Base-by-base conservation (phyloP, 1,139 yeast species). In the Blastobotrys persicus region DNA sequence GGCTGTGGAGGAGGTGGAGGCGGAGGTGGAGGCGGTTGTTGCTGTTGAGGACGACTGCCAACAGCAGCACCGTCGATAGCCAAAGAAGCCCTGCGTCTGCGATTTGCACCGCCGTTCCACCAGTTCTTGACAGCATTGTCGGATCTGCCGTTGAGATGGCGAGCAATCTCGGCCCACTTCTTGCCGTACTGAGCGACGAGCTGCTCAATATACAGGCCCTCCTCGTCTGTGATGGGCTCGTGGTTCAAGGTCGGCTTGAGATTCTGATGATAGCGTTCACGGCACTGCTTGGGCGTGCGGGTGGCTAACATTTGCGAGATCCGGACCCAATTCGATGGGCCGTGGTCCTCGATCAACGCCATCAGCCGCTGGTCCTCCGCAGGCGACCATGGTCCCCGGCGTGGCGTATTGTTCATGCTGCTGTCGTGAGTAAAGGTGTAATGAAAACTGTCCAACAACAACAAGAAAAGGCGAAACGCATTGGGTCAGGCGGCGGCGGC, bases 71-170 rank as follows among this genome's bases (percentile, higher is more conserved):
- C 18, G 45, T 47, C 53, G 3, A 51, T 39, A n/a, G 55, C 52
- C 11, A 55, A 60, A 4, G 72, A 65, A 1, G 83, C 81, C 55
- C 87, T 66, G 58, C 88, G 76, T 56, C 95, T 71, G 53, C 94
- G 75, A 61, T 85, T 87, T 14, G 94, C 91, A 11, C 95, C 94
- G 5, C 95, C 95, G 63, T 89, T 89, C 96, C 96, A 89, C 96
- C 96, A 89, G 69, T 88, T 88, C 65, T 89, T 89, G 59, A 89
- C 88, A 26, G 96, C 92, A 66, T 89, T 89, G 67, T 89, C 97
- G 14, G 88, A 79, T 48, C 96, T 73, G 1, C 96, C 96, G 57
- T 86, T 84, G 54, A 89, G 70, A 66, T 88, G 95, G 47, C 96
- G 78, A 20, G 95, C 88, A 46, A 89, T 89, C 64, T 88, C 96